phyloP scores from a whole-genome alignment of 129 eudicot genomes.

The Gnaphalium uliginosum region DNA sequence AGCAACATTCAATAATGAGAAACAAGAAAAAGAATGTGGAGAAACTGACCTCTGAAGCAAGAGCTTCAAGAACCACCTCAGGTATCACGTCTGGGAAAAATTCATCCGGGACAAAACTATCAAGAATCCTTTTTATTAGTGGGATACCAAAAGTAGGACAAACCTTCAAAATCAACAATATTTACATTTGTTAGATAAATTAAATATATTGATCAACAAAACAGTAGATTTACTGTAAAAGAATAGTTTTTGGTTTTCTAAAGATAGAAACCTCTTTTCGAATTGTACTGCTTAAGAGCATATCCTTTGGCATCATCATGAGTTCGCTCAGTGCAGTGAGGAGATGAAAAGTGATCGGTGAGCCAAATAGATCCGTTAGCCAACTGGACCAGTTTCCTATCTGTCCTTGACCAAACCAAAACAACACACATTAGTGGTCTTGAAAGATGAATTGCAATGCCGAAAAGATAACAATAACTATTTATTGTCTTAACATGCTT shows the following conservation, averaged over 20 bases:
- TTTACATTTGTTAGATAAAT: not conserved
- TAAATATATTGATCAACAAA: not conserved
- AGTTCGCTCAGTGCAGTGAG: constrained; percentile 88
- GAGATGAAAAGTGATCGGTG: constrained; percentile 62
- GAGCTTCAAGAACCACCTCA: constrained; percentile 59
- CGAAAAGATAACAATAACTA: not conserved
- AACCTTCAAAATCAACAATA: constrained; percentile 49
- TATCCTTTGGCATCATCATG: constrained; percentile 98
- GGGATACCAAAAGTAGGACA: constrained; percentile 74
- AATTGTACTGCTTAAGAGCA: constrained; percentile 66
- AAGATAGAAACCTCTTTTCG: constrained; percentile 70
- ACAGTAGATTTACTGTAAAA: not conserved
- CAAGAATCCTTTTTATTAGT: constrained; percentile 66
- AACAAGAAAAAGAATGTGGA: not conserved
- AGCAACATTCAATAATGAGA: not conserved
- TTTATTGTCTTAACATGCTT: not conserved
- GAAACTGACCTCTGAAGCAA: constrained; percentile 68
- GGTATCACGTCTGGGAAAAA: constrained; percentile 81
- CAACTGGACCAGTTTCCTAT: constrained; percentile 95
- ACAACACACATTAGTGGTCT: constrained; percentile 6
- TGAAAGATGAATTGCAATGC: not conserved
- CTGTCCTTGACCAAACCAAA: constrained; percentile 42
- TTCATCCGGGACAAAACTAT: constrained; percentile 76
- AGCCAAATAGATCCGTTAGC: constrained; percentile 74
- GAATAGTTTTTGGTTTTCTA: constrained; percentile 1